These are phyloP conservation scores for Rhizopus stolonifer DNA, from an alignment of 371 early-diverging fungal genomes.

Conservation along the genomic window DNA sequence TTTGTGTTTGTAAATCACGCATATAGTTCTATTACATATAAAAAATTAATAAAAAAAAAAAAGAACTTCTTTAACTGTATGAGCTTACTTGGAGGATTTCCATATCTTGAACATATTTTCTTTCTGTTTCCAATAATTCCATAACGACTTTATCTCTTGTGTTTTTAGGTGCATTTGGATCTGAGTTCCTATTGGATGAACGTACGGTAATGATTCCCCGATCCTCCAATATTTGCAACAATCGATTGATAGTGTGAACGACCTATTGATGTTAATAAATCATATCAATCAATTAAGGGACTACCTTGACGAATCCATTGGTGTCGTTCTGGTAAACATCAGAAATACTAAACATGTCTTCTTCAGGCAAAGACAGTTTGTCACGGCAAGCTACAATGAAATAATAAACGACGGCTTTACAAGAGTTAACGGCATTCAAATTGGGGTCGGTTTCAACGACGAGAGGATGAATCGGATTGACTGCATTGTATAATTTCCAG, in stretches of 20 bases:
- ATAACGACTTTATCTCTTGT: slow-evolving; percentile 84
- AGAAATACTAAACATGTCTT: slow-evolving; percentile 83
- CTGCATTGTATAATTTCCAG: slow-evolving; percentile 80
- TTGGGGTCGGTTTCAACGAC: slow-evolving; percentile 61
- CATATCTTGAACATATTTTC: slow-evolving; percentile 89
- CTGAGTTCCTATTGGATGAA: slow-evolving; percentile 54
- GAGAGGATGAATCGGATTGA: slow-evolving; percentile 58
- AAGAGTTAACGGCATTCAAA: slow-evolving; percentile 68
- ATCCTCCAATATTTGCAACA: slow-evolving; percentile 70
- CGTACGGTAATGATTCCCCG: slow-evolving; percentile 62
- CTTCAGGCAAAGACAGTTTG: slow-evolving; percentile 68
- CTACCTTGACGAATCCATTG: slow-evolving; percentile 93
- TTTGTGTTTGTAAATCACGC: slow-evolving; percentile 57
- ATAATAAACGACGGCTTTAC: slow-evolving; percentile 82
- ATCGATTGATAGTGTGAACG: slow-evolving; percentile 69
- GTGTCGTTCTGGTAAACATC: slow-evolving; percentile 94
- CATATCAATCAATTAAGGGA: slow-evolving; percentile 6
- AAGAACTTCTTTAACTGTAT: not conserved
- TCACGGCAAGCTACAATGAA: slow-evolving; percentile 75
- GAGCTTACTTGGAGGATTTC: slow-evolving; percentile 79
- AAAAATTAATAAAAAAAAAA: not conserved
- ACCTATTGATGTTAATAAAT: too few species aligned
- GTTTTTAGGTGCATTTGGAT: slow-evolving; percentile 68
- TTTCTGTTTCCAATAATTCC: slow-evolving; percentile 93
- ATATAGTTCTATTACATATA: slow-evolving; percentile 48